These are phyloP conservation scores for Ogataea paraovalis DNA, from an alignment of 805 yeast species.

Conservation along the genomic window DNA sequence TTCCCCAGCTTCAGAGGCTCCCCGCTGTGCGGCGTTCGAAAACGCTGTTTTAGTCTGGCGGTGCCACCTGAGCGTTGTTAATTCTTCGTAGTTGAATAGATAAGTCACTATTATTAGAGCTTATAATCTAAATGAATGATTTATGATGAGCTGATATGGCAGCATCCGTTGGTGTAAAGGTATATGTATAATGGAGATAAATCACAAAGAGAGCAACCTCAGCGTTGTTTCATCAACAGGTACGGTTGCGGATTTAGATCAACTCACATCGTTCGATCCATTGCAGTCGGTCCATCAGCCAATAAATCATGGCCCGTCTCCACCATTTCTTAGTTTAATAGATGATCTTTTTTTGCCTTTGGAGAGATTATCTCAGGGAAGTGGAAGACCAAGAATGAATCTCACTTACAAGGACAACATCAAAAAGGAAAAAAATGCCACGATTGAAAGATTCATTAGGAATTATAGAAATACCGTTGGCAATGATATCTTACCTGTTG, in stretches of 20 bases:
- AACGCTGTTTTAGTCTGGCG: no score
- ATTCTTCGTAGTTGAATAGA: no score
- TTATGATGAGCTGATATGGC: no score
- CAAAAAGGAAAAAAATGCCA: slow-evolving; percentile 11
- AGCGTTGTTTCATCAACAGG: neutral
- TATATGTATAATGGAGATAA: neutral
- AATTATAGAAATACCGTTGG: slow-evolving; percentile 57
- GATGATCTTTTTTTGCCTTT: slow-evolving; percentile 40
- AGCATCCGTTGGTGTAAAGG: no score
- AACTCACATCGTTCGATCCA: slow-evolving; percentile 9
- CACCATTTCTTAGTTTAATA: slow-evolving; percentile 39
- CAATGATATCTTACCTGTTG: slow-evolving; percentile 61
- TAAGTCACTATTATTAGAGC: no score
- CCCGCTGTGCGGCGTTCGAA: no score
- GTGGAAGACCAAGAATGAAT: neutral
- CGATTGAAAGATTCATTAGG: slow-evolving; percentile 37
- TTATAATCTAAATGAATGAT: no score
- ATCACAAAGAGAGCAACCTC: neutral
- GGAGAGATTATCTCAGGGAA: slow-evolving; percentile 17
- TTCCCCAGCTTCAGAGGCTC: no score
- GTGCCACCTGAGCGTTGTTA: no score
- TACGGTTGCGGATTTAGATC: neutral
- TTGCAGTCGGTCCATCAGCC: slow-evolving; percentile 23
- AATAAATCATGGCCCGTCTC: slow-evolving; percentile 36
- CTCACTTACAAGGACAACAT: slow-evolving; percentile 9